Evolutionary conservation across 2,329 filamentous ascomycete species (phyloP).

Genomic region (Alternaria alternata): DNA sequence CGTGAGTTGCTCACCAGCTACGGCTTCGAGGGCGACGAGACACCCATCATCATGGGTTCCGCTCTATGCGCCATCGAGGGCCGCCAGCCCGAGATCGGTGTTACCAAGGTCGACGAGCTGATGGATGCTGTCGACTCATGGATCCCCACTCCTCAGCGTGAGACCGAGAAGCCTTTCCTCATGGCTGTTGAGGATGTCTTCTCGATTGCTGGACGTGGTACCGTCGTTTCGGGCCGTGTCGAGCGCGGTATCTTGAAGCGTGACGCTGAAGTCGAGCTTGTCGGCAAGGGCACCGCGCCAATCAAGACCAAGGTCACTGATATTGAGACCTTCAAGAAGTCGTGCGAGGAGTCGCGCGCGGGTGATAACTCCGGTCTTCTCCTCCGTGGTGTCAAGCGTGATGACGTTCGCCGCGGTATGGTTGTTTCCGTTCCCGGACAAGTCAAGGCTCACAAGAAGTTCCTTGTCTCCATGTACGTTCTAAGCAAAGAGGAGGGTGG

Average conservation of each 20-base stretch:
- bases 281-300: constrained; percentile 80
- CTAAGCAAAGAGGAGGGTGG: constrained; percentile 98
- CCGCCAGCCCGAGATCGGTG: constrained; percentile 86
- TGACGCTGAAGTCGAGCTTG: constrained; percentile 91
- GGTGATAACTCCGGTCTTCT: constrained; percentile 98
- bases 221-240: constrained; percentile 94
- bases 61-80: constrained; percentile 92
- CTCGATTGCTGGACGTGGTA: constrained; percentile 80
- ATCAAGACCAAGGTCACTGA: constrained; percentile 99
- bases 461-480: constrained; percentile 95
- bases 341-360: constrained; percentile 92
- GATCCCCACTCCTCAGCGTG: constrained; percentile 95
- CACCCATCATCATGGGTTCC: constrained; percentile 95
- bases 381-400: constrained; percentile 92
- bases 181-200: constrained; percentile 87
- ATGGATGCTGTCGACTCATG: constrained; percentile 88
- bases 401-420: constrained; percentile 95
- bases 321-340: constrained; percentile 99
- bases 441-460: constrained; percentile 87
- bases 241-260: constrained; percentile 95
- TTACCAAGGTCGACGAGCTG: constrained; percentile 88
- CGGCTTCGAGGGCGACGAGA: constrained; percentile 97
- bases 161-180: constrained; percentile 97
- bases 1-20: constrained; percentile 92
- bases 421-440: constrained; percentile 84